These are phyloP conservation scores for Uronychia setigera DNA, from an alignment of 73 alveolate species.

Conservation along the genomic window DNA sequence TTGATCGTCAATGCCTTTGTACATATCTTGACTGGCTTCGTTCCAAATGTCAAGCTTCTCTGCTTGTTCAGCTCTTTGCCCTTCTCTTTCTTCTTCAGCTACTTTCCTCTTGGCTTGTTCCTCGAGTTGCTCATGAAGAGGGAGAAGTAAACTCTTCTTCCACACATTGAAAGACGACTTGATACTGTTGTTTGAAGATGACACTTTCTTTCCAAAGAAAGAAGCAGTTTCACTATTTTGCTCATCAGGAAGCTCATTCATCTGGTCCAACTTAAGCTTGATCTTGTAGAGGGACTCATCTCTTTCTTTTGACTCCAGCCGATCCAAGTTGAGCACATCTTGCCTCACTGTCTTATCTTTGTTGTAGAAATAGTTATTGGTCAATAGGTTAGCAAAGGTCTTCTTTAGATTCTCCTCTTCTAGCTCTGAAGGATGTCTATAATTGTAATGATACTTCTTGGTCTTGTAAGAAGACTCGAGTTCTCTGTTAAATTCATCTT, in stretches of 20 bases:
- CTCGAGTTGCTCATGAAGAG: constrained; percentile 49
- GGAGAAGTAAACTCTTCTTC: constrained; percentile 52
- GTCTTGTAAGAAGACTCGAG: constrained; percentile 55
- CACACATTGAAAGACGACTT: constrained; percentile 45
- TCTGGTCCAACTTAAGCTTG: constrained; percentile 30
- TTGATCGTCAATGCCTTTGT: constrained; percentile 22
- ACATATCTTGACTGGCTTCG: constrained; percentile 19
- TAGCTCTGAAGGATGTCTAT: constrained; percentile 57
- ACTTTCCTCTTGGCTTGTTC: constrained; percentile 63
- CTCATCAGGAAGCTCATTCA: constrained; percentile 32
- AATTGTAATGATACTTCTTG: constrained; percentile 75
- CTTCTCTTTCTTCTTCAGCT: constrained; percentile 36
- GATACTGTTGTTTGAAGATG: constrained; percentile 1
- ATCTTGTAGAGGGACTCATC: constrained; percentile 45
- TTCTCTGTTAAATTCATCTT: constrained; percentile 75
- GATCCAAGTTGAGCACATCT: constrained; percentile 51
- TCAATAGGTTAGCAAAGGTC: constrained; percentile 38
- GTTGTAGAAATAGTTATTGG: constrained; percentile 23
- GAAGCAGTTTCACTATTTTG: background rate
- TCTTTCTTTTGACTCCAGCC: constrained; percentile 48
- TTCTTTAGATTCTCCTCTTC: constrained; percentile 59
- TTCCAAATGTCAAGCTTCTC: constrained; percentile 22
- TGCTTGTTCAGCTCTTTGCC: constrained; percentile 30
- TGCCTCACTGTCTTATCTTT: constrained; percentile 56
- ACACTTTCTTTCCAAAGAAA: too few relatives aligned